phyloP scores from a whole-genome alignment of 805 yeast genomes.

The Ascoidea asiatica region DNA sequence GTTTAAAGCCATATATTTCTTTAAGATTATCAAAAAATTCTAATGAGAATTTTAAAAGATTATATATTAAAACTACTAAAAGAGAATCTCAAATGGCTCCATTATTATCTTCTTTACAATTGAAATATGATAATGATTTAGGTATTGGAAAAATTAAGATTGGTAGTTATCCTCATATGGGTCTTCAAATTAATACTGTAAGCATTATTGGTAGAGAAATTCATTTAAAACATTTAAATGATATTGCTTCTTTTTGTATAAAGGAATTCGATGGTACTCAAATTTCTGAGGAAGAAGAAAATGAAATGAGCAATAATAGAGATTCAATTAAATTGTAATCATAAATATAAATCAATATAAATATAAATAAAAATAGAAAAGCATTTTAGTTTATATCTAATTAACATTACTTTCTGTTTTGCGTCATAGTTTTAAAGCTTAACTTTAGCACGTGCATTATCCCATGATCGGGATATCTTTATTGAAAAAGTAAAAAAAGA shows the following conservation, averaged over 20 bases:
- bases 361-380: too few species aligned
- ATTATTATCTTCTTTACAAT: slow-evolving; percentile 38
- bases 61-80: slow-evolving; percentile 45
- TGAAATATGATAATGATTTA: slow-evolving; percentile 6
- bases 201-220: slow-evolving; percentile 53
- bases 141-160: slow-evolving; percentile 36
- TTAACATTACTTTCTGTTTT: too few species aligned
- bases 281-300: slow-evolving; percentile 46
- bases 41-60: slow-evolving; percentile 24
- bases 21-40: slow-evolving; percentile 21
- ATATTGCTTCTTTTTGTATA: slow-evolving; percentile 33
- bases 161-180: slow-evolving; percentile 78
- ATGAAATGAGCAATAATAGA: slow-evolving; percentile 5
- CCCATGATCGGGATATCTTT: too few species aligned
- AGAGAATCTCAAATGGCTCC: slow-evolving; percentile 64
- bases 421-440: too few species aligned
- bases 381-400: too few species aligned
- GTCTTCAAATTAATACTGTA: slow-evolving; percentile 49
- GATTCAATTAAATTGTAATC: background rate
- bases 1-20: slow-evolving; percentile 24
- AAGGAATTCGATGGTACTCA: slow-evolving; percentile 39
- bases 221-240: slow-evolving; percentile 23
- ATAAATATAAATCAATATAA: too few species aligned
- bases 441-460: too few species aligned
- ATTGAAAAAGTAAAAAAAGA: too few species aligned